These are phyloP conservation scores for Dioscorea cayenensis DNA, from an alignment of 116 monocot genomes.

Conservation along the genomic window DNA sequence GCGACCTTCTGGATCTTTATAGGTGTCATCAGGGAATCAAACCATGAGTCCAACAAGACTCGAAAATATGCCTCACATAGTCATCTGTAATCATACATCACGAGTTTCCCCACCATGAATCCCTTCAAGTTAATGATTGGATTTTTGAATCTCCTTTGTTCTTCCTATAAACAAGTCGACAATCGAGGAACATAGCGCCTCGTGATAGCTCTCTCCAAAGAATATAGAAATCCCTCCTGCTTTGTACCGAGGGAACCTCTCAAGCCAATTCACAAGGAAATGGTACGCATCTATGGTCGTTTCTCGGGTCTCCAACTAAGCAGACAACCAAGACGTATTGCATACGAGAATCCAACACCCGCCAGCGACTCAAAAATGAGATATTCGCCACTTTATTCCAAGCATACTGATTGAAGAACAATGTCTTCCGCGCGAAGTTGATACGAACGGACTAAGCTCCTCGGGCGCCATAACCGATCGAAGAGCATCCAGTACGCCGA, in stretches of 20 bases:
- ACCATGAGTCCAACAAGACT: slow-evolving; percentile 94
- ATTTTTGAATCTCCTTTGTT: too few relatives aligned
- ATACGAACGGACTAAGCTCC: slow-evolving; percentile 66
- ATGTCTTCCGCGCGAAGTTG: slow-evolving; percentile 36
- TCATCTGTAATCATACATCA: too few relatives aligned
- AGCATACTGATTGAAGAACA: slow-evolving; percentile 52
- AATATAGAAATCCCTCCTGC: slow-evolving; percentile 56
- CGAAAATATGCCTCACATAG: too few relatives aligned
- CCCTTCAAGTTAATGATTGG: too few relatives aligned
- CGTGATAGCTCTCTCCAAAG: slow-evolving; percentile 63
- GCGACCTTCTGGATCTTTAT: slow-evolving; percentile 27
- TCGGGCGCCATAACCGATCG: slow-evolving; percentile 54
- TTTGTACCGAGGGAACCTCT: slow-evolving; percentile 61
- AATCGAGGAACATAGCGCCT: slow-evolving; percentile 67
- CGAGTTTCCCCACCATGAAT: too few relatives aligned
- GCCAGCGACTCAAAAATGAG: slow-evolving; percentile 79
- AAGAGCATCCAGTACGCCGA: slow-evolving; percentile 66
- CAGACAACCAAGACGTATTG: slow-evolving; percentile 41
- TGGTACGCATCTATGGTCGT: slow-evolving; percentile 52
- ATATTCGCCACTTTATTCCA: slow-evolving; percentile 88
- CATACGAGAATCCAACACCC: slow-evolving; percentile 72
- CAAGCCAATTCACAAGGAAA: slow-evolving; percentile 59
- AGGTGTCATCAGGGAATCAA: slow-evolving; percentile 65
- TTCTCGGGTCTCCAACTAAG: slow-evolving; percentile 45
- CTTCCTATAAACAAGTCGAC: too few relatives aligned